Base-by-base conservation (phyloP, 2,329 filamentous ascomycete species). In the Neospermospora avenae region DNA sequence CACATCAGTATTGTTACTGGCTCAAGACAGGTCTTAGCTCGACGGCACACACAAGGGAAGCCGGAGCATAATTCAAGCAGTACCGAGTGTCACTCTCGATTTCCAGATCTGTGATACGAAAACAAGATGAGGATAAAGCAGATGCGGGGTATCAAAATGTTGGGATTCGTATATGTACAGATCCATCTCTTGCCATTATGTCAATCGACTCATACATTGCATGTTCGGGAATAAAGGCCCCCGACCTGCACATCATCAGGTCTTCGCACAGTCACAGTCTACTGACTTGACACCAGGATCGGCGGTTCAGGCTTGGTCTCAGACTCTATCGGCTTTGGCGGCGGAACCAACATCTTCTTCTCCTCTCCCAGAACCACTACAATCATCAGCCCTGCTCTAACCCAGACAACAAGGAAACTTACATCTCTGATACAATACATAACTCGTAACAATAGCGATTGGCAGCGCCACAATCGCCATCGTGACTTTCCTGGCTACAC, bases 361-460 rank as follows among this genome's bases (percentile, higher is more conserved):
- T 68, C 64, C 60, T 66, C 57, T 41, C 66, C 66, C 25, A 69
- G 42, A 20, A 68, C 61, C 52, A 67, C 65, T 67, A 44, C 25
- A 11, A 4, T 25, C 53, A 22, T 51, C 24, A 22, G 22, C 35
- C 16, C 10, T 10, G 18, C 3, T 28, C 14, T 13, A 1, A n/a
- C 3, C n/a, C 24, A 5, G 11, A 5, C 6, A 10, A 31, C 11
- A 31, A 14, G 2, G 57, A 5, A 24, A 66, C 70, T 65, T 45
- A 73, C 71, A 55, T 67, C 70, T 63, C 46, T 73, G 60, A 56
- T 68, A 73, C n/a, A 73, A 55, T 22, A 72, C 64, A 57, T 68
- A 73, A 53, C 70, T 71, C 35, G 71, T 72, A 10, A 72, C 71
- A 58, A 73, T 62, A 14, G 60, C 42, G 61, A 73, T 70, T 18